Evolutionary conservation across 805 yeast genomes (phyloP), one percentile per base, ranked within the genome.

Genomic region (Metschnikowia corniflorae): DNA sequence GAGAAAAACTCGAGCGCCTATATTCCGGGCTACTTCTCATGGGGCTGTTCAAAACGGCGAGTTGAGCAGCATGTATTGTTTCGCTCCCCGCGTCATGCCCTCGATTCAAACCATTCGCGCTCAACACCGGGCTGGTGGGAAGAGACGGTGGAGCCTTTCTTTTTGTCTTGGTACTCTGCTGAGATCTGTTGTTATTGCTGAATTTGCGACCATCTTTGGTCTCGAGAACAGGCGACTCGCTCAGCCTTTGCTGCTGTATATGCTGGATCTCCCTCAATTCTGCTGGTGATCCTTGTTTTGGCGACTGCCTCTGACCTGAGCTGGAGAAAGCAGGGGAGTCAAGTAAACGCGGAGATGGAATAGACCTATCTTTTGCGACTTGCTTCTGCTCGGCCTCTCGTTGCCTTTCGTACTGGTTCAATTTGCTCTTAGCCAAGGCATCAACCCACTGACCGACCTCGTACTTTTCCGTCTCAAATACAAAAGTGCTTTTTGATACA

Each of bases 401-500:
- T 29, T 35, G 46, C 26, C 47, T 35, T 34, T 55, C 58, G 23
- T 40, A 35, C 35, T 54, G 56, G 26, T 50, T 54, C 26, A 54
- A 37, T 28, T 56, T 56, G 15, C 55, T 35, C 30, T 33, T 43
- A 6, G 51, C 53, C 29, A 47, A 40, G 4, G 48, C 40, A 10
- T 47, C 51, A 1, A 47, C 46, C 91, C 91, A 83, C 14, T 62
- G 52, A 10, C 68, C 59, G 1, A 77, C 63, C 24, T 76, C 82
- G 26, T 53, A 57, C 37, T 68, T 71, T 26, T 75, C 75, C 8
- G 73, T 77, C 46, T 78, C 80, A 54, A 79, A 74, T 4, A 74
- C 65, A 46, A 80, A 73, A 0, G 86, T 70, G 10, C 74, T 64
- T 19, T 58, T 64, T n/a, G 65, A 63, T 0, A 86, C 77, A 42